phyloP scores from a whole-genome alignment of 75 land plant genomes.

The Ceratopteris richardii region DNA sequence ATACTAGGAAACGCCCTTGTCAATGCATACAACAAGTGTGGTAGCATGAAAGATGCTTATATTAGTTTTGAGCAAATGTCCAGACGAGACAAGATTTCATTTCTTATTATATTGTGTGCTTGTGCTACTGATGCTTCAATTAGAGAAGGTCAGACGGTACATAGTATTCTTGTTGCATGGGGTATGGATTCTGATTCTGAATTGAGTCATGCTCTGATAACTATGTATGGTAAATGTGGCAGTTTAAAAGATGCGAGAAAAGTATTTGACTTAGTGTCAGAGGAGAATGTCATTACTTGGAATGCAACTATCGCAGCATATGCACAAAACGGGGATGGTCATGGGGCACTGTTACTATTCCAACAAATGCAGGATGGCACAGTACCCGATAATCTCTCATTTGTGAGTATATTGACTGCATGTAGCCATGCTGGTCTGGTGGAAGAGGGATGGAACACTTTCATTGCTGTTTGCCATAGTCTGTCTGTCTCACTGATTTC shows the following conservation, averaged over 20 bases:
- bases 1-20: conserved; percentile 1
- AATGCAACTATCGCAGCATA: conserved; percentile 16
- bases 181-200: conserved; percentile 29
- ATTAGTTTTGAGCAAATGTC: not conserved
- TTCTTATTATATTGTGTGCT: conserved; percentile 7
- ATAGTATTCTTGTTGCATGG: conserved; percentile 18
- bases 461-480: not conserved
- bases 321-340: conserved; percentile 13
- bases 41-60: not conserved
- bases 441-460: not conserved
- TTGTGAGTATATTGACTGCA: conserved; percentile 2
- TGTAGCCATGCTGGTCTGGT: not conserved
- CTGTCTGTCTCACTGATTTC: not conserved
- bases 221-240: conserved; percentile 42
- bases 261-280: conserved; percentile 38
- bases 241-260: conserved; percentile 16
- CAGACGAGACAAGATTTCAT: not conserved
- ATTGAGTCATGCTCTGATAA: conserved; percentile 35
- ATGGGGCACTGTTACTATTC: conserved; percentile 11
- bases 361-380: conserved; percentile 8
- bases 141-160: conserved; percentile 5
- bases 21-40: not conserved
- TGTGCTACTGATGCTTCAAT: conserved; percentile 6
- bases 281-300: conserved; percentile 29
- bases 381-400: conserved; percentile 10